Percentiles rank a stretch among this genome's conserved stretches.
These are phyloP conservation scores for Mucor mucedo DNA, from an alignment of 371 early-diverging fungal genomes.

Conservation along the genomic window DNA sequence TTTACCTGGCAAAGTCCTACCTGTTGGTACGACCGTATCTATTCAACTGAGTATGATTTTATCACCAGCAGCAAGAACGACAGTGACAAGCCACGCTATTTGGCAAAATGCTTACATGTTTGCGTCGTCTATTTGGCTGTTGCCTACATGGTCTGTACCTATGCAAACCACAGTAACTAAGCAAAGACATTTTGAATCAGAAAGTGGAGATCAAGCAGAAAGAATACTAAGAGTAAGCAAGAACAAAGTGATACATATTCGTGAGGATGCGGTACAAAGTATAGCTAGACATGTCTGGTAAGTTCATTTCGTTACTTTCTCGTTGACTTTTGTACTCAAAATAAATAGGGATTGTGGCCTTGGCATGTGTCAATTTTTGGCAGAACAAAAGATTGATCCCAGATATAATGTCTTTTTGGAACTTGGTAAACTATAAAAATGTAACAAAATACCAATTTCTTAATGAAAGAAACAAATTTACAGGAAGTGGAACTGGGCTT, in stretches of 20 bases:
- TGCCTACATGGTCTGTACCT: slow-evolving; percentile 48
- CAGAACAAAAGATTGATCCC: slow-evolving; percentile 10
- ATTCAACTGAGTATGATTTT: slow-evolving; percentile 28
- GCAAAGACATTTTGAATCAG: slow-evolving; percentile 15
- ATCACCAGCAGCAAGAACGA: slow-evolving; percentile 1
- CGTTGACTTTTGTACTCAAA: neutral
- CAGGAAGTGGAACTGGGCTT: slow-evolving; percentile 56
- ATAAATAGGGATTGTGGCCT: slow-evolving; percentile 52
- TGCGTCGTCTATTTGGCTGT: slow-evolving; percentile 34
- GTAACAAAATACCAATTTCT: neutral
- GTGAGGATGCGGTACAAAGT: slow-evolving; percentile 47
- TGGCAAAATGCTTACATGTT: slow-evolving; percentile 30
- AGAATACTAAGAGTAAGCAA: slow-evolving; percentile 10
- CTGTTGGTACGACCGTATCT: slow-evolving; percentile 1
- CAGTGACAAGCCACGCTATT: slow-evolving; percentile 17
- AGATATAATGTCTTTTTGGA: slow-evolving; percentile 28
- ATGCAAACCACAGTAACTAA: slow-evolving; percentile 18
- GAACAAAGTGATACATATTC: slow-evolving; percentile 17
- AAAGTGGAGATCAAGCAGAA: slow-evolving; percentile 38
- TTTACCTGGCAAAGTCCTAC: slow-evolving; percentile 14
- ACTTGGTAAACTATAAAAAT: slow-evolving; percentile 26
- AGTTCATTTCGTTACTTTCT: neutral
- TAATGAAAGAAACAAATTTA: neutral
- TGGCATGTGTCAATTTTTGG: slow-evolving; percentile 38
- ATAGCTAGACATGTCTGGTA: slow-evolving; percentile 57